phyloP scores from a whole-genome alignment of 129 eudicot genomes.

The Pittosporum tobira region DNA sequence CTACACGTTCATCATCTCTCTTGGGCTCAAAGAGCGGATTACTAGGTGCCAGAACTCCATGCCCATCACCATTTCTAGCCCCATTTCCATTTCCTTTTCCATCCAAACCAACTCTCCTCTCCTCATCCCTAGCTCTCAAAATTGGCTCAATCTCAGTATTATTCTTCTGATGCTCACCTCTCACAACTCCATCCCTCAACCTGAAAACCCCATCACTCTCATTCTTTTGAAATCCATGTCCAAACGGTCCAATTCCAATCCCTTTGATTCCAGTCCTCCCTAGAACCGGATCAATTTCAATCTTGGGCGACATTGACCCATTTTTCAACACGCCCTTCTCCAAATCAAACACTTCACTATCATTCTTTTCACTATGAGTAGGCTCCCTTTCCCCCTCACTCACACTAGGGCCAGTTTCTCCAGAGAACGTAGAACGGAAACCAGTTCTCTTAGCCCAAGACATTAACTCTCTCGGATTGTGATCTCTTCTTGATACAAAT shows the following conservation, averaged over 20 bases:
- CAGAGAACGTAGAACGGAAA: constrained; percentile 70
- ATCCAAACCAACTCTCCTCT: constrained; percentile 16
- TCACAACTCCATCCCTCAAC: constrained; percentile 15
- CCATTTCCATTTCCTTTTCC: constrained; percentile 21
- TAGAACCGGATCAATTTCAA: constrained; percentile 62
- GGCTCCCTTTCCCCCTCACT: constrained; percentile 28
- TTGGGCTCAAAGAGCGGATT: constrained; percentile 22
- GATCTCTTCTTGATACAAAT: constrained; percentile 55
- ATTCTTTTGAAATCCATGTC: constrained; percentile 18
- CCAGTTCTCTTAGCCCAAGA: constrained; percentile 98
- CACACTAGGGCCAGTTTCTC: constrained; percentile 47
- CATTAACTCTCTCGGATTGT: constrained; percentile 78
- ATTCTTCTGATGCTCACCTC: constrained; percentile 19
- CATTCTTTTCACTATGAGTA: constrained; percentile 7
- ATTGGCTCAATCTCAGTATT: constrained; percentile 25
- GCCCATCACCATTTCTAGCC: constrained; percentile 17
- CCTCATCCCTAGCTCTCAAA: constrained; percentile 24
- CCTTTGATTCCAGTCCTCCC: constrained; percentile 43
- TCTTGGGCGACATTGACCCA: constrained; percentile 42
- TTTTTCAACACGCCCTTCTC: constrained; percentile 43
- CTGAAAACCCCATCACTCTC: constrained; percentile 19
- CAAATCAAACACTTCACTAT: constrained; percentile 39
- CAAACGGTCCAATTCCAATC: constrained; percentile 49
- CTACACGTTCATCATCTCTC: constrained; percentile 31
- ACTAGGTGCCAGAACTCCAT: constrained; percentile 8